A percentile compares a stretch with the other conserved stretches of the same genome.
Evolutionary conservation across 805 yeast genomes (phyloP).

Genomic region (Wickerhamomyces bovis): DNA sequence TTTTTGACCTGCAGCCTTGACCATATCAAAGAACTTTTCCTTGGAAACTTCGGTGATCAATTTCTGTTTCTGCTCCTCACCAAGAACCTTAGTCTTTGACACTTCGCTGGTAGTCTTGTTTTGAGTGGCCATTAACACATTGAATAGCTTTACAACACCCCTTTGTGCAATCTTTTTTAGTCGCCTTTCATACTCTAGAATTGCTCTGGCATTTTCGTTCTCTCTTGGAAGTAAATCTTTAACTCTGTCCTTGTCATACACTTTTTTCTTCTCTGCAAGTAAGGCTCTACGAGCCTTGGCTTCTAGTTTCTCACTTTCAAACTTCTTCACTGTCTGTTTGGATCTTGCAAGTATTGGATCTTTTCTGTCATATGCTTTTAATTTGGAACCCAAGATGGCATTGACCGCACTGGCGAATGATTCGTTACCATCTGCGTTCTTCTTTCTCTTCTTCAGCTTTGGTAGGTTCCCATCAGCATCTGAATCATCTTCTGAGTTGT

Average conservation of each 20-base stretch:
- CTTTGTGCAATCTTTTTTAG: conserved; percentile 78
- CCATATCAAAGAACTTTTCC: conserved; percentile 83
- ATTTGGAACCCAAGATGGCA: conserved; percentile 76
- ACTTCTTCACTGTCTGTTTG: conserved; percentile 58
- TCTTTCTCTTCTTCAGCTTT: conserved; percentile 48
- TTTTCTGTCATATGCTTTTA: conserved; percentile 82
- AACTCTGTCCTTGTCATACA: conserved; percentile 61
- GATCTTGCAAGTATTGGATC: conserved; percentile 91
- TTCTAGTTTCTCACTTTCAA: conserved; percentile 78
- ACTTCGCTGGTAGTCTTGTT: conserved; percentile 49
- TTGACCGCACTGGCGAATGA: conserved; percentile 77
- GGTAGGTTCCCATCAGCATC: conserved; percentile 35
- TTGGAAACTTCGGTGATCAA: conserved; percentile 75
- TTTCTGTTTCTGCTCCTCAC: conserved; percentile 45
- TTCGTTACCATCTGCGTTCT: conserved; percentile 59
- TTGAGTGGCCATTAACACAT: conserved; percentile 79
- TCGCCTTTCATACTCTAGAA: conserved; percentile 60
- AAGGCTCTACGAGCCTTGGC: conserved; percentile 72
- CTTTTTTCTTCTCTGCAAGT: conserved; percentile 62
- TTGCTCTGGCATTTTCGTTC: conserved; percentile 49
- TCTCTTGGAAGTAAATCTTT: conserved; percentile 61
- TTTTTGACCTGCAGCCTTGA: conserved; percentile 64
- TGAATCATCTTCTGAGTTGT: conserved; percentile 23
- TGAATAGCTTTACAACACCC: conserved; percentile 81
- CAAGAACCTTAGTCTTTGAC: conserved; percentile 36